A percentile compares a stretch with the other conserved stretches of the same genome.
phyloP scores from a whole-genome alignment of 257 asterid genomes.

The Fraxinus quadrangulata region DNA sequence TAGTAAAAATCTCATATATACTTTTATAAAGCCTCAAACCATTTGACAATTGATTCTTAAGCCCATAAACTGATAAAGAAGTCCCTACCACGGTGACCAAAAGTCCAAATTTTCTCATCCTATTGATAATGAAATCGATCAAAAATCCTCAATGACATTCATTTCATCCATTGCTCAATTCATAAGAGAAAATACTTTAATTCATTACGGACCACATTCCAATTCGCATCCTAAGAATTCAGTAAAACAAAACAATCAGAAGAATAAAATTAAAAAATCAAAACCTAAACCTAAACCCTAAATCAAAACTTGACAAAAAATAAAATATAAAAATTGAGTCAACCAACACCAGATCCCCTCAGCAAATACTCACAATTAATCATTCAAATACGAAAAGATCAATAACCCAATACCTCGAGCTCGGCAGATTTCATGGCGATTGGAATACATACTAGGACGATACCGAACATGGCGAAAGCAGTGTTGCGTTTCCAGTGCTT shows the following conservation, averaged over 20 bases:
- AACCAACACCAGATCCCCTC: neutral
- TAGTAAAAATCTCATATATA: neutral
- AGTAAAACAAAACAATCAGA: neutral
- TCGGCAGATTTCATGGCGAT: conserved; percentile 25
- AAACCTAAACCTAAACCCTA: neutral
- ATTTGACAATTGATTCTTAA: neutral
- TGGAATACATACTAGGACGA: conserved; percentile 56
- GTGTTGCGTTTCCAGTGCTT: conserved; percentile 97
- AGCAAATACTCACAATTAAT: neutral
- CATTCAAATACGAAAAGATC: neutral
- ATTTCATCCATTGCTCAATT: neutral
- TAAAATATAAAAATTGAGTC: neutral
- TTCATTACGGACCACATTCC: neutral
- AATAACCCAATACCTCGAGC: conserved; percentile 10
- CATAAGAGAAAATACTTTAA: neutral
- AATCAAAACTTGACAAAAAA: neutral
- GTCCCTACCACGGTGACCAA: neutral
- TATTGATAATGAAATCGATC: neutral
- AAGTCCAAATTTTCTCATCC: neutral
- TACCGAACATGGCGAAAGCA: conserved; percentile 88
- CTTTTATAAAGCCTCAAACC: neutral
- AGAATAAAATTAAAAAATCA: neutral
- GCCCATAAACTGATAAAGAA: neutral
- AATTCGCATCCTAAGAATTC: neutral
- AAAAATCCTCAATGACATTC: neutral